A percentile compares a stretch with the other conserved stretches of the same genome.
These are phyloP conservation scores for Anthostomella pinea DNA, from an alignment of 2,329 filamentous ascomycete species.

Conservation along the genomic window DNA sequence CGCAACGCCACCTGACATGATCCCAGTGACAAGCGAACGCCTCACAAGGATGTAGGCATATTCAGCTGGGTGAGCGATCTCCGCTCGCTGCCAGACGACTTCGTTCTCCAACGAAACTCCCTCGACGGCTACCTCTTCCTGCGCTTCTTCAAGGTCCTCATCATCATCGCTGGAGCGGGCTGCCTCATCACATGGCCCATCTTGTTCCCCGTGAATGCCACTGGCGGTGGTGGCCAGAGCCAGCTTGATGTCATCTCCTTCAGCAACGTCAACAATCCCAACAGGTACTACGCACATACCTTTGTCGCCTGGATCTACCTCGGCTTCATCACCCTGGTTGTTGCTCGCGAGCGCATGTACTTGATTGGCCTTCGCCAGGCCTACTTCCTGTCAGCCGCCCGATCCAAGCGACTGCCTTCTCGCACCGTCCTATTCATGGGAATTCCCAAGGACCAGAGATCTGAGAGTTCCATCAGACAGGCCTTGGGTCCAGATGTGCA, in stretches of 20 bases:
- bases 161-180: constrained; percentile 1
- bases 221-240: not conserved
- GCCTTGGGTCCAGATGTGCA: not conserved
- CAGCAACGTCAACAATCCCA: constrained; percentile 2
- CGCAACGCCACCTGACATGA: no score
- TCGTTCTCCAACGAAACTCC: constrained; percentile 1
- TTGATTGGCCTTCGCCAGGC: constrained; percentile 1
- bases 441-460: constrained; percentile 1
- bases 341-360: not conserved
- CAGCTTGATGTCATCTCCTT: constrained; percentile 1
- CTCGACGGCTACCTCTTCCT: constrained; percentile 2
- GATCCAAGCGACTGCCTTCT: not conserved
- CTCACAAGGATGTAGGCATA: not conserved
- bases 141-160: constrained; percentile 2
- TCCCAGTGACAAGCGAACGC: not conserved
- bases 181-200: constrained; percentile 3
- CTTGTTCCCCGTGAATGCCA: constrained; percentile 1
- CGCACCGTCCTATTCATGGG: constrained; percentile 1
- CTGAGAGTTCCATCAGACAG: not conserved
- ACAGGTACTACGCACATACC: not conserved
- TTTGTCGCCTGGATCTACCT: not conserved
- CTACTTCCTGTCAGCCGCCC: not conserved
- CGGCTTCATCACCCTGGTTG: not conserved
- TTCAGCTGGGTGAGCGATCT: not conserved
- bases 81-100: not conserved